Conservation (phyloP, 345 rosid genomes). For the Sonneratia alba region DNA sequence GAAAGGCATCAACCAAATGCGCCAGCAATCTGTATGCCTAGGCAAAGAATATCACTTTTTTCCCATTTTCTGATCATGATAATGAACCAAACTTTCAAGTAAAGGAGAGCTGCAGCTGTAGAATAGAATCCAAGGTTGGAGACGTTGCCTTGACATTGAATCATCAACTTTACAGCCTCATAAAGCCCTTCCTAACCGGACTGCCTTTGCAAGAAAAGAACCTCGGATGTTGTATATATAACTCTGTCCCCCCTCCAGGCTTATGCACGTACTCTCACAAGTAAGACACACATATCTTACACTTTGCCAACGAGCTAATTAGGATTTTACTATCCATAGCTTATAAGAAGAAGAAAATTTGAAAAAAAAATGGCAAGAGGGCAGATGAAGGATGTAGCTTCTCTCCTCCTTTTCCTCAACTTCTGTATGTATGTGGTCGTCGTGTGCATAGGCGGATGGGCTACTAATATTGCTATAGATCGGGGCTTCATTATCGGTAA, state of each 20-base stretch:
- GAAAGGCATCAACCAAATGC: no score
- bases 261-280: not conserved
- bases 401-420: slow-evolving; percentile 52
- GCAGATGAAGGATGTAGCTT: slow-evolving; percentile 45
- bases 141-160: not conserved
- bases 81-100: no score
- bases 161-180: not conserved
- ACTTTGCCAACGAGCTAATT: no score
- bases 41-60: no score
- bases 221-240: not conserved
- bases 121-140: no score
- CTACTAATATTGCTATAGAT: slow-evolving; percentile 63
- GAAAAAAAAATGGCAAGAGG: slow-evolving; percentile 26
- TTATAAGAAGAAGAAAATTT: not conserved
- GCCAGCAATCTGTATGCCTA: no score
- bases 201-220: slow-evolving; percentile 65
- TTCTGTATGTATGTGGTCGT: slow-evolving; percentile 66
- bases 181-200: slow-evolving; percentile 23
- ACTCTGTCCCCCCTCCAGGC: not conserved
- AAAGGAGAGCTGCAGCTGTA: not conserved
- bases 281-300: no score
- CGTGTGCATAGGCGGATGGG: slow-evolving; percentile 79
- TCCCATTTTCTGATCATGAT: no score
- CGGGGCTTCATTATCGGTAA: slow-evolving; percentile 73
- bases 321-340: no score